These are phyloP conservation scores for Raffaelea albimanens DNA, from an alignment of 2,329 filamentous ascomycete genomes.

Conservation along the genomic window DNA sequence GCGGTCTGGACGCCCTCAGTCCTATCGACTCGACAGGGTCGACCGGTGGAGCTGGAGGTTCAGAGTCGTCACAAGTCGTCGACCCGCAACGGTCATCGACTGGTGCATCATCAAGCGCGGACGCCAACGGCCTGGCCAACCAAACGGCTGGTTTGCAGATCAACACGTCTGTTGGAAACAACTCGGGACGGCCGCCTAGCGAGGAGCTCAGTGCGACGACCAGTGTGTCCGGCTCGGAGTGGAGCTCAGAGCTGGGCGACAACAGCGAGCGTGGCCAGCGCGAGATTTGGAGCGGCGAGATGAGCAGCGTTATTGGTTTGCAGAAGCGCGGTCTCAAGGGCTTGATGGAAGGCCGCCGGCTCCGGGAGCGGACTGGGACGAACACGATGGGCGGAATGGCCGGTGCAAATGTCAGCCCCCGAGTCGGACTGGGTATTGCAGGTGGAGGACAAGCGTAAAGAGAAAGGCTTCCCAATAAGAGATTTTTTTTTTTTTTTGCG, in stretches of 20 bases:
- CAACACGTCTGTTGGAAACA: conserved; percentile 31
- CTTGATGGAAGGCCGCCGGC: conserved; percentile 84
- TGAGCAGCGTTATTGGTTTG: conserved; percentile 85
- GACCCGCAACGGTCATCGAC: conserved; percentile 5
- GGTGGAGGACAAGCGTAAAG: conserved; percentile 3
- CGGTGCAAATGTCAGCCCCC: background rate
- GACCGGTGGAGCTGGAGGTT: background rate
- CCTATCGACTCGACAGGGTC: conserved; percentile 12
- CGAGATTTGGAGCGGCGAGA: conserved; percentile 71
- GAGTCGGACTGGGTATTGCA: conserved; percentile 14
- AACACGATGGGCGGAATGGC: conserved; percentile 1
- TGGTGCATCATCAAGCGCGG: conserved; percentile 13
- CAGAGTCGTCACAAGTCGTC: no score
- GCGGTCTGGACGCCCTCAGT: conserved; percentile 33
- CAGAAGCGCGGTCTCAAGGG: conserved; percentile 90
- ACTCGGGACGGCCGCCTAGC: conserved; percentile 28
- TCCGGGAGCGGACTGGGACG: conserved; percentile 61
- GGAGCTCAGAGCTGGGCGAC: conserved; percentile 45
- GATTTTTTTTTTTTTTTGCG: background rate
- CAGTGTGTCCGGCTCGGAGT: conserved; percentile 45
- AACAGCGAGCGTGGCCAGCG: conserved; percentile 38
- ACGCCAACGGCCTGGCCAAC: conserved; percentile 21
- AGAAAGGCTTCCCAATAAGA: background rate
- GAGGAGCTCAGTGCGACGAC: conserved; percentile 40
- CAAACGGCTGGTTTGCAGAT: conserved; percentile 35